Evolutionary conservation across 1,284 basidiomycete genomes (phyloP).

Genomic region (Malassezia pachydermatis): DNA sequence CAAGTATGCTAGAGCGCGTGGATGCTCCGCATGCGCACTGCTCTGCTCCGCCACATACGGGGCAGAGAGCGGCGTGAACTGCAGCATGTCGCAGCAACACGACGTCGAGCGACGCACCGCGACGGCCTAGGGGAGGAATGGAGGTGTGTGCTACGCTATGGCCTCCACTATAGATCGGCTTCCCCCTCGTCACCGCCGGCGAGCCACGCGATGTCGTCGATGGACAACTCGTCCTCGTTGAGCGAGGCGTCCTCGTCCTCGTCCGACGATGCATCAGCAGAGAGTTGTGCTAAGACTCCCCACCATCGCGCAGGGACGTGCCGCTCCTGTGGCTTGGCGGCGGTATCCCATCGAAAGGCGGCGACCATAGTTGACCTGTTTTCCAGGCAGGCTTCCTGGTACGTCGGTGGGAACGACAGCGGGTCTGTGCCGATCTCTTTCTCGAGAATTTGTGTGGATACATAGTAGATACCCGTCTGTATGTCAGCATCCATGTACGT

Average conservation of each 20-base stretch:
- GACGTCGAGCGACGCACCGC: too few species aligned
- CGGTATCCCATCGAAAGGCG: slow-evolving; percentile 8
- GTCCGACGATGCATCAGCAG: not conserved
- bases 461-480: slow-evolving; percentile 13
- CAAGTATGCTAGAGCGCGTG: slow-evolving; percentile 56
- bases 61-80: slow-evolving; percentile 33
- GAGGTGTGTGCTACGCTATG: too few species aligned
- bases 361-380: slow-evolving; percentile 12
- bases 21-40: slow-evolving; percentile 25
- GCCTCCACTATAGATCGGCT: not conserved
- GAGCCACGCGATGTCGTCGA: not conserved
- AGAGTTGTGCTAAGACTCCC: not conserved
- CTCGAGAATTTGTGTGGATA: slow-evolving; percentile 2
- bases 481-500: too few species aligned
- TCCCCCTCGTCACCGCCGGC: not conserved
- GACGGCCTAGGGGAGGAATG: too few species aligned
- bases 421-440: slow-evolving; percentile 2
- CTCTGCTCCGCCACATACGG: slow-evolving; percentile 22
- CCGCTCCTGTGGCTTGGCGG: not conserved
- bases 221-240: not conserved
- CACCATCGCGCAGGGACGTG: not conserved
- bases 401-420: not conserved
- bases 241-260: not conserved
- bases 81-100: slow-evolving; percentile 22
- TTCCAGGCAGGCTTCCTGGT: slow-evolving; percentile 1